Evolutionary conservation across 2,329 filamentous ascomycete genomes (phyloP).

Genomic region (Exophiala alcalophila): DNA sequence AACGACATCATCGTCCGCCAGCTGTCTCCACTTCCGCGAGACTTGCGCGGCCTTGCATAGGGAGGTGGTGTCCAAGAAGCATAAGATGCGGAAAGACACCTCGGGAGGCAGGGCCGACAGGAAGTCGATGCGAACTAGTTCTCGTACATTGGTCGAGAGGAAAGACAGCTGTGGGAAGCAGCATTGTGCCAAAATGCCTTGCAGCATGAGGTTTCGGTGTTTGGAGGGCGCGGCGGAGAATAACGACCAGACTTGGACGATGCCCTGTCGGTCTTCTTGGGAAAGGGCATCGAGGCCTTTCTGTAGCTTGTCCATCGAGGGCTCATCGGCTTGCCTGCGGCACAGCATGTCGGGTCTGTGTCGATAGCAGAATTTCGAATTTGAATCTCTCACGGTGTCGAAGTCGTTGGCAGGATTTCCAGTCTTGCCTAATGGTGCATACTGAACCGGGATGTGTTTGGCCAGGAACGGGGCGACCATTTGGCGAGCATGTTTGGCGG

Average conservation of each 20-base stretch:
- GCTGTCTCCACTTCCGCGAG: slow-evolving; percentile 76
- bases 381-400: slow-evolving; percentile 49
- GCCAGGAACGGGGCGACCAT: slow-evolving; percentile 84
- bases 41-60: slow-evolving; percentile 96
- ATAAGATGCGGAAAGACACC: slow-evolving; percentile 88
- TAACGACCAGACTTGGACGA: slow-evolving; percentile 94
- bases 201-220: slow-evolving; percentile 92
- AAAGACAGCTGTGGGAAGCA: slow-evolving; percentile 96
- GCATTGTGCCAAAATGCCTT: slow-evolving; percentile 92
- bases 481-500: slow-evolving; percentile 65
- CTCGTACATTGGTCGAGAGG: slow-evolving; percentile 83
- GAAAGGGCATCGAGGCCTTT: slow-evolving; percentile 79
- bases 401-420: slow-evolving; percentile 5
- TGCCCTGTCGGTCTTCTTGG: slow-evolving; percentile 84
- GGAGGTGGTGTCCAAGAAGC: slow-evolving; percentile 87
- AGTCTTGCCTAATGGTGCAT: slow-evolving; percentile 67
- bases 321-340: slow-evolving; percentile 85
- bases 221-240: slow-evolving; percentile 94
- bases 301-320: slow-evolving; percentile 93
- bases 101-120: slow-evolving; percentile 83
- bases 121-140: slow-evolving; percentile 97
- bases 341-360: slow-evolving; percentile 94
- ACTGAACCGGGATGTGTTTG: slow-evolving; percentile 84
- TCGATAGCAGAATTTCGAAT: slow-evolving; percentile 92
- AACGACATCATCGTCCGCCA: slow-evolving; percentile 96